Conservation (phyloP, 2,329 filamentous ascomycete species). For the Colletotrichum sp. region DNA sequence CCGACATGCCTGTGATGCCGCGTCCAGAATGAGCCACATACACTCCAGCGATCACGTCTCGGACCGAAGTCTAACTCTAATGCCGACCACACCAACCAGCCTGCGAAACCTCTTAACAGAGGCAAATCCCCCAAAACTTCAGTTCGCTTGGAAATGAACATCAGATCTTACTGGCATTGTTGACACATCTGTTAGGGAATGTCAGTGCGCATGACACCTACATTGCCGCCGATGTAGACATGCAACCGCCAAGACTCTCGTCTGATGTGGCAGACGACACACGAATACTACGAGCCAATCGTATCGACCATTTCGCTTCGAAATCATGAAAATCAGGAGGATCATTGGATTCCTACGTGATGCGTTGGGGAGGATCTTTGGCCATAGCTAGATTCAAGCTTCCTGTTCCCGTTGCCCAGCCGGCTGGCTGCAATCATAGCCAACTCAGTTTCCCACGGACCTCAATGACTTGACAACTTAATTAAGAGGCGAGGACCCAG, state of each 20-base stretch:
- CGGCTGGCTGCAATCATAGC: not conserved
- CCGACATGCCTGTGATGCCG: not conserved
- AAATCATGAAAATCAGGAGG: not conserved
- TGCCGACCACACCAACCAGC: not conserved
- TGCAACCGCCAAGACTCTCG: not conserved
- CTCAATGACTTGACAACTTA: not conserved
- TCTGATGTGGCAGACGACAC: not conserved
- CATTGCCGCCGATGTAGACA: not conserved
- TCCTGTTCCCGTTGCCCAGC: not conserved
- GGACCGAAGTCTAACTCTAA: slow-evolving; percentile 9
- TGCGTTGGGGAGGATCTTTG: not conserved
- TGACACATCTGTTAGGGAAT: not conserved
- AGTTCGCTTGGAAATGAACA: not conserved
- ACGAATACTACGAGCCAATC: not conserved
- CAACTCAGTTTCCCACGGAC: not conserved
- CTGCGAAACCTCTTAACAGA: not conserved
- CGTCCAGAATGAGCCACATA: not conserved
- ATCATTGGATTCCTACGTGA: not conserved
- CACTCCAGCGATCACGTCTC: not conserved
- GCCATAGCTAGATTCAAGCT: not conserved
- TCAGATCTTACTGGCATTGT: not conserved
- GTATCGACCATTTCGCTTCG: not conserved
- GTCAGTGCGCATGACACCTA: not conserved
- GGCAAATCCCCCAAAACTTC: not conserved
- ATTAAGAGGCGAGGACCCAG: not conserved